Percentiles rank a stretch among this genome's conserved stretches.
Conservation (phyloP, 805 yeast genomes). For the Saturnispora galanensis region DNA sequence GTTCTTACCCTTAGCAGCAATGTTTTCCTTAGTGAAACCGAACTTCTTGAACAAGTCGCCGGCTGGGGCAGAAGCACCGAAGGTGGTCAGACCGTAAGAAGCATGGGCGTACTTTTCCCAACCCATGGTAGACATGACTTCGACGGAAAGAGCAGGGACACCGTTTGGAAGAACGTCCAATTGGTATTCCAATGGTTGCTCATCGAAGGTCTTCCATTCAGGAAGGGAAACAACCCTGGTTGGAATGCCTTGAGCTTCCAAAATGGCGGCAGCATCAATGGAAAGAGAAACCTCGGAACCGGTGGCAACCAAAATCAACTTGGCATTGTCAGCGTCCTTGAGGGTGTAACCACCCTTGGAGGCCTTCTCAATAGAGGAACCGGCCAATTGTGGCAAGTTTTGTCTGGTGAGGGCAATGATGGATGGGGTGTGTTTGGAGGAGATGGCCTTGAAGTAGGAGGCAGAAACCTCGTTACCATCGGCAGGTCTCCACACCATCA, state of each 20-base stretch:
- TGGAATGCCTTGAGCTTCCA: constrained; percentile 54
- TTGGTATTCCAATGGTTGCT: constrained; percentile 71
- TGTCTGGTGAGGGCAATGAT: constrained; percentile 76
- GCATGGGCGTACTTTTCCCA: constrained; percentile 96
- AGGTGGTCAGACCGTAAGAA: constrained; percentile 90
- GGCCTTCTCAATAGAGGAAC: constrained; percentile 87
- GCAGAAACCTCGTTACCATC: constrained; percentile 87
- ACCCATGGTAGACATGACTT: constrained; percentile 83
- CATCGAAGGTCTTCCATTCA: constrained; percentile 83
- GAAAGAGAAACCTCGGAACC: constrained; percentile 90
- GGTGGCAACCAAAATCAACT: constrained; percentile 74
- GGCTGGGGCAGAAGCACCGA: constrained; percentile 95
- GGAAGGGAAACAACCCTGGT: constrained; percentile 87
- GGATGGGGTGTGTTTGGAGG: constrained; percentile 56
- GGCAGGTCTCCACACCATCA: constrained; percentile 86
- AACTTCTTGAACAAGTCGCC: constrained; percentile 71
- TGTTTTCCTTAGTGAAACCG: constrained; percentile 88
- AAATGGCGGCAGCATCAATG: constrained; percentile 71
- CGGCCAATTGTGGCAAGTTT: constrained; percentile 86
- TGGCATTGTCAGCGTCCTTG: constrained; percentile 49
- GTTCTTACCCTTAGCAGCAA: constrained; percentile 76
- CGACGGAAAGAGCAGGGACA: constrained; percentile 85
- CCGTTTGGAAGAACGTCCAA: constrained; percentile 90
- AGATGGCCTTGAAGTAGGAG: constrained; percentile 61
- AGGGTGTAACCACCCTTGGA: constrained; percentile 87